phyloP scores from a whole-genome alignment of 2,329 filamentous ascomycete species.

The Leptodontidium sp. region DNA sequence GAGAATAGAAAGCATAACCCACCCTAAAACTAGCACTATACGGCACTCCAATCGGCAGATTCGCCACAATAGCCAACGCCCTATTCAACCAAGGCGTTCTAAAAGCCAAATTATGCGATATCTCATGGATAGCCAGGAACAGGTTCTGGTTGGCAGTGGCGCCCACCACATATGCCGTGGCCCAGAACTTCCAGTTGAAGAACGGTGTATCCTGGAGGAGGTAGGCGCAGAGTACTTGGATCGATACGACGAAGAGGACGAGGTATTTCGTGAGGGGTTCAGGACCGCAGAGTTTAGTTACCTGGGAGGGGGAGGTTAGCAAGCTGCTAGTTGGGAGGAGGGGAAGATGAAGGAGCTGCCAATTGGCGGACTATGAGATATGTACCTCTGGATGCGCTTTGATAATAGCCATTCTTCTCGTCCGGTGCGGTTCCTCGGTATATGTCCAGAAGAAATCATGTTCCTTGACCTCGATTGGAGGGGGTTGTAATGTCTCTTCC shows the following conservation, averaged over 20 bases:
- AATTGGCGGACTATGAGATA: conserved; percentile 8
- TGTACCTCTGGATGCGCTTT: conserved; percentile 94
- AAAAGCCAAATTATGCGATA: conserved; percentile 97
- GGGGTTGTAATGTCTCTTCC: conserved; percentile 20
- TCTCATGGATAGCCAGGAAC: conserved; percentile 98
- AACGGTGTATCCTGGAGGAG: conserved; percentile 79
- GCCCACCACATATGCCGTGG: conserved; percentile 88
- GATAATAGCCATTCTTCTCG: conserved; percentile 90
- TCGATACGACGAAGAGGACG: conserved; percentile 80
- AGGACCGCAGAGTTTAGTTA: conserved; percentile 95
- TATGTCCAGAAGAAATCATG: conserved; percentile 94
- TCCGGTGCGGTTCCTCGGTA: conserved; percentile 95
- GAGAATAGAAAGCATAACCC: conserved; percentile 46
- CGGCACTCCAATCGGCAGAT: conserved; percentile 92
- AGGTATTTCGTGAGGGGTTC: conserved; percentile 96
- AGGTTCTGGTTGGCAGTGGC: conserved; percentile 98
- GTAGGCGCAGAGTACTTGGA: conserved; percentile 83
- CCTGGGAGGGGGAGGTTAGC: conserved; percentile 57
- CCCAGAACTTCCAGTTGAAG: conserved; percentile 84
- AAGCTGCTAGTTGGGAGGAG: not conserved
- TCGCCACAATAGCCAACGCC: conserved; percentile 89
- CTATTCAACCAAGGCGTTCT: conserved; percentile 81
- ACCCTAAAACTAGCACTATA: conserved; percentile 96
- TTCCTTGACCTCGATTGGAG: conserved; percentile 41
- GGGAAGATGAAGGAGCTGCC: not conserved